Base-by-base conservation (phyloP, 2,329 filamentous ascomycete species). In the Ramularia collo-cygni region DNA sequence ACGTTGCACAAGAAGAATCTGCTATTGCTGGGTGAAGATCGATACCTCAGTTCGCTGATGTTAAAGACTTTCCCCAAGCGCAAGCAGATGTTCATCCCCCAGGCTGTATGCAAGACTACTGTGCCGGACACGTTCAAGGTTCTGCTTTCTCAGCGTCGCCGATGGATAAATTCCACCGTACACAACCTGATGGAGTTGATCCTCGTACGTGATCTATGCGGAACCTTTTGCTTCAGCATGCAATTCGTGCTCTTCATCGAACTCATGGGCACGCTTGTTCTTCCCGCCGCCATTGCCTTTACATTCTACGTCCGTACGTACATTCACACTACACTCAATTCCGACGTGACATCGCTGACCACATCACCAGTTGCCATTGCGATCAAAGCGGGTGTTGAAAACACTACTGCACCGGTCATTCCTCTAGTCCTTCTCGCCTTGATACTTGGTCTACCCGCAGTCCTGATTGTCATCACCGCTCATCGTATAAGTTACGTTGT, bases 141-240 rank as follows among this genome's bases (percentile, higher is more conserved):
- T 36, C 71, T 98, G 26, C 74, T 98, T 21, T 96, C 90, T 18
- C 92, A 98, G 66, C 81, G 92, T 57, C 85, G 92, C 64, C 81
- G 92, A 64, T 98, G 92, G 92, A 98, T 98, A 68, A 98, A 98
- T 76, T 95, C 87, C 63, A 98, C 92, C 4, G 84, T 98, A 35
- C 92, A 98, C 72, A 98, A 98, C 61, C 72, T 98, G 31, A 95
- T 98, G 85, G 92, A 98, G 65, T 77, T 98, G 44, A 81, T 96
- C 37, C 77, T 98, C 24, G 93, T 98, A 31, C 80, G 89, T 50
- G 92, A 98, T 69, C 77, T 98, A 12, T 98, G 92, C 60, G 92
- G 92, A 51, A 98, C 92, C 3, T 98, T 98, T 71, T 98, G 93
- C 72, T 98, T 98, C 73, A 95, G 87, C 65, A 98, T 98, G 92